Percentiles rank a stretch among this genome's conserved stretches.
Evolutionary conservation across 225 moss, liverwort and hornwort genomes (phyloP).

Genomic region (Polytrichum commune): DNA sequence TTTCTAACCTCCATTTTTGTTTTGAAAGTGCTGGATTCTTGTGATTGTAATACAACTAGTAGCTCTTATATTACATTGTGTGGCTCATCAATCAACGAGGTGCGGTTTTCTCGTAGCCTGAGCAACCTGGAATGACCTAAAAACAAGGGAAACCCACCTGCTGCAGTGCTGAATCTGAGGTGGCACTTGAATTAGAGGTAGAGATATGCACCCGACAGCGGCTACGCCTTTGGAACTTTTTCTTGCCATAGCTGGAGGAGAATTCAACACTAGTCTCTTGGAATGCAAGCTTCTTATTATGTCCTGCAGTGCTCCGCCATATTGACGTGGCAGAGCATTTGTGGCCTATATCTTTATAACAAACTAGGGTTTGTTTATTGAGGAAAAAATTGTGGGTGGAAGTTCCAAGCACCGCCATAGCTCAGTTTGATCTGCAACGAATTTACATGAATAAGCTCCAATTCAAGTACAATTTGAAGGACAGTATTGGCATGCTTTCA

Average conservation of each 20-base stretch:
- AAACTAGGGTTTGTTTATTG: conserved; percentile 1
- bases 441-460: background rate
- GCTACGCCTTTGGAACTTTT: conserved; percentile 2
- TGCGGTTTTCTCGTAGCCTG: too few relatives aligned
- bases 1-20: background rate
- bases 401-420: conserved; percentile 42
- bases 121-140: background rate
- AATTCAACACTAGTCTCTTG: conserved; percentile 5
- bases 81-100: background rate
- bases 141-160: conserved; percentile 17
- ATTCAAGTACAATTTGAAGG: background rate
- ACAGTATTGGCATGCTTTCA: too few relatives aligned
- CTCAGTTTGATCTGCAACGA: background rate
- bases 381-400: conserved; percentile 21
- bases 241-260: conserved; percentile 14
- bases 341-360: conserved; percentile 5
- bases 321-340: background rate
- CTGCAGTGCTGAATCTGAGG: conserved; percentile 18
- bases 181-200: conserved; percentile 14
- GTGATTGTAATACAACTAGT: too few relatives aligned
- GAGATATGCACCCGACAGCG: conserved; percentile 10
- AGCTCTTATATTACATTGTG: background rate
- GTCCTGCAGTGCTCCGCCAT: background rate
- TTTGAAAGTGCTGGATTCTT: too few relatives aligned
- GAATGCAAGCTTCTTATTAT: conserved; percentile 3